A percentile compares a stretch with the other conserved stretches of the same genome.
phyloP scores from a whole-genome alignment of 176 grass and related monocot species.

The Phragmites australis region DNA sequence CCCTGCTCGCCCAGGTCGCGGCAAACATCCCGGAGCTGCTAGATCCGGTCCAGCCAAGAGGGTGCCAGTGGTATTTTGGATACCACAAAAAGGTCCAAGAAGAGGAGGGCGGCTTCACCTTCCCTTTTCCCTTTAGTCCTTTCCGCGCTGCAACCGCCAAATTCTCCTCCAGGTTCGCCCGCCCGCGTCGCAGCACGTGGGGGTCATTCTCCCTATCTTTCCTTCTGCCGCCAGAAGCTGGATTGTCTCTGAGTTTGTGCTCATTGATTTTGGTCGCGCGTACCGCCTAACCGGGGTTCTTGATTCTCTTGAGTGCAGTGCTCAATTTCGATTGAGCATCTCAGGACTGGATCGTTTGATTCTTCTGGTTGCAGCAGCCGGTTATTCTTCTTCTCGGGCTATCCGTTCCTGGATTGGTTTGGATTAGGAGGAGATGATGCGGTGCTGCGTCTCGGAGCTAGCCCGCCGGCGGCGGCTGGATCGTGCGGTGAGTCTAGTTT shows the following conservation, averaged over 20 bases:
- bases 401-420: background rate
- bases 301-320: background rate
- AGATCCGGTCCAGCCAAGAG: no score
- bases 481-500: constrained; percentile 20
- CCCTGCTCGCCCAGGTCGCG: background rate
- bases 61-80: background rate
- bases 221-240: background rate
- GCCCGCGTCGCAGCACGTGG: background rate
- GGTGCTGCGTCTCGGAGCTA: constrained; percentile 27
- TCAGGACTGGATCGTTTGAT: background rate
- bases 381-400: background rate
- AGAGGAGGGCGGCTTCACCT: background rate
- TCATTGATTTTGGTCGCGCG: background rate
- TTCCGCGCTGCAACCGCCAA: constrained; percentile 17
- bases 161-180: background rate
- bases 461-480: constrained; percentile 2
- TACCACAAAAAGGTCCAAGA: background rate
- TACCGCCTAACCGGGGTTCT: background rate
- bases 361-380: background rate
- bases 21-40: background rate
- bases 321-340: constrained; percentile 6
- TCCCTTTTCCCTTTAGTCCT: background rate
- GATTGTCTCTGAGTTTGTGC: background rate
- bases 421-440: constrained; percentile 7
- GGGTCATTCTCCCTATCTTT: background rate